Base-by-base conservation (phyloP, 331 rosid genomes). In the Rosa hybrid region DNA sequence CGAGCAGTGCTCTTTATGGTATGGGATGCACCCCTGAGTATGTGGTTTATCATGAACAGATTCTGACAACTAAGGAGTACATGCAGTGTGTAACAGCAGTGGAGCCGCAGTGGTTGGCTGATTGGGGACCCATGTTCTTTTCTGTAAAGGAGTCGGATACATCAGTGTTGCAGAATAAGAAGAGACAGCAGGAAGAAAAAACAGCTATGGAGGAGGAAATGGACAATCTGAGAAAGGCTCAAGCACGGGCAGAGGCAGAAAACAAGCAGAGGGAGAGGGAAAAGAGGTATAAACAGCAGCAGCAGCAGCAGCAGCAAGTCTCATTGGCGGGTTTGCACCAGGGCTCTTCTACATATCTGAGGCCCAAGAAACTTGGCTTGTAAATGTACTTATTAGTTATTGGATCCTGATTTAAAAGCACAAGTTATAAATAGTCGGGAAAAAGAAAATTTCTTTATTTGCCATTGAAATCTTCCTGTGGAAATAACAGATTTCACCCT, bases 71-170 rank as follows among this genome's bases (percentile, higher is more conserved):
- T 0, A 95, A 92, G 82, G 98, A 95, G 89, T 92, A 95, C 78
- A 95, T 92, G 98, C 98, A 92, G 74, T 95, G 99, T 71, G 99
- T 96, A 30, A 95, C 99, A 0, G 97, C 99, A 0, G 99, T 92
- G 83, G 99, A 95, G 84, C 96, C 98, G 8, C 99, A 92, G 38
- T 92, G 99, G 99, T 12, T 95, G 75, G 99, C 99, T 20, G 98
- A 95, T 79, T 81, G 93, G 77, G 99, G 99, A 65, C 99, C 99
- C 4, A 92, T 95, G 99, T 95, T 95, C 83, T 95, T 95, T 79
- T 95, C 99, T 25, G 99, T 93, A 0, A 95, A 95, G 87, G 98
- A 95, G 11, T 95, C 99, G 2, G 99, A 95, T 86, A 91, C 97
- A 4, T 95, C 99, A 1, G 78, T 93, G 38, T 77, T 91, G 71